Percentiles rank a stretch among this genome's conserved stretches.
phyloP scores from a whole-genome alignment of 805 yeast genomes.

The Ogataea henricii region DNA sequence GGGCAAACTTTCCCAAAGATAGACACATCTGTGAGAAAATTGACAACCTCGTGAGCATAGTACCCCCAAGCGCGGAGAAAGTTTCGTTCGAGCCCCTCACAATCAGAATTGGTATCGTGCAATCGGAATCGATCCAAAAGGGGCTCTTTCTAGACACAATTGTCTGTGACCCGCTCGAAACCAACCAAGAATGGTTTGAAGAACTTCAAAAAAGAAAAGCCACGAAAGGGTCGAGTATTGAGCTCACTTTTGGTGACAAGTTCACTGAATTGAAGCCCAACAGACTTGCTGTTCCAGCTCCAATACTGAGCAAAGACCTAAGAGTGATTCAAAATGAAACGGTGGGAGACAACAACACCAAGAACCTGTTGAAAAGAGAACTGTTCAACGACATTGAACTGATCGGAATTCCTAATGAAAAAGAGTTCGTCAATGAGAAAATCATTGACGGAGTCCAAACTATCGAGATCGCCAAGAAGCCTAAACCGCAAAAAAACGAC shows the following conservation, averaged over 20 bases:
- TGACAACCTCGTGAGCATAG: conserved; percentile 16
- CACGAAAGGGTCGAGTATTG: conserved; percentile 11
- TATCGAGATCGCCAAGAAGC: not conserved
- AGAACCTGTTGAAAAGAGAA: conserved; percentile 20
- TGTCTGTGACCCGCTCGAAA: conserved; percentile 34
- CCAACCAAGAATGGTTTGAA: conserved; percentile 24
- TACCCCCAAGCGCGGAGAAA: conserved; percentile 8
- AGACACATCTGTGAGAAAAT: conserved; percentile 17
- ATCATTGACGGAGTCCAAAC: not conserved
- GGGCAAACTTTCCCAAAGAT: conserved; percentile 17
- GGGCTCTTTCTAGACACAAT: conserved; percentile 31
- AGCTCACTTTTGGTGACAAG: conserved; percentile 16
- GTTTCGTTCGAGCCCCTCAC: conserved; percentile 23
- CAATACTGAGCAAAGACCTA: conserved; percentile 31
- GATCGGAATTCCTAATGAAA: conserved; percentile 24
- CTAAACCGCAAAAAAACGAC: conserved; percentile 6
- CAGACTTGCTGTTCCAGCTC: conserved; percentile 28
- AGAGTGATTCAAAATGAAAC: conserved; percentile 33
- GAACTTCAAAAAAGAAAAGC: conserved; percentile 14
- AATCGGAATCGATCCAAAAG: conserved; percentile 18
- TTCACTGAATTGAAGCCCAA: conserved; percentile 15
- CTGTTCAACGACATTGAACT: conserved; percentile 34
- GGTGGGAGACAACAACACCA: conserved; percentile 24
- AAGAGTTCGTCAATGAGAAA: not conserved
- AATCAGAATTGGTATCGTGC: conserved; percentile 33